Base-by-base conservation (phyloP, 2,329 filamentous ascomycete genomes). In the Phyllosticta capitalensis region DNA sequence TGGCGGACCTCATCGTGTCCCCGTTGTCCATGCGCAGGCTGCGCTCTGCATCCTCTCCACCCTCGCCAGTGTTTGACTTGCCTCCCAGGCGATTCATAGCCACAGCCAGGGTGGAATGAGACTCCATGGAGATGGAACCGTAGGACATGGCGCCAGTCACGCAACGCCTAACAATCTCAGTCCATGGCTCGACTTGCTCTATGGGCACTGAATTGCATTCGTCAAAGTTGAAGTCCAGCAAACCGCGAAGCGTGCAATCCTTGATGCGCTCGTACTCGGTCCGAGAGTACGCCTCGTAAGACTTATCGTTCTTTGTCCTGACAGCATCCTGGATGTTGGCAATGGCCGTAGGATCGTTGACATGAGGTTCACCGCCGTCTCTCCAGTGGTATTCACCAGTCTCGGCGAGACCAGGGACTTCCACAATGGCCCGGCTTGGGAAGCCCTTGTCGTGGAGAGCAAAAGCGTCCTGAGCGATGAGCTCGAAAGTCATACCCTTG, bases 131-230 rank as follows among this genome's bases (percentile, higher is more conserved):
- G 68, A 97, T 97, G 49, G 92, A 96, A 54, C 92, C 92, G 71
- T 97, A 97, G 2, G 92, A 97, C 92, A 97, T 97, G 67, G 92
- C 92, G 72, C 92, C 92, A 48, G 92, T 96, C 68, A 92, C 94
- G 79, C 96, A 96, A 63, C 92, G 89, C 65, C 92, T 89, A 52
- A 96, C 92, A 67, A 97, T 96, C 69, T 96, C 92, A 2, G 92
- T 96, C 92, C 92, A 97, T 20, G 92, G 90, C 78, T 97, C 92
- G 61, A 97, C 92, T 75, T 96, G 92, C 66, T 96, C 92, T 65
- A 97, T 95, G 5, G 92, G 90, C 24, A 97, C 90, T 0, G 92
- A 85, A 17, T 81, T 84, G 65, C 85, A 81, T 65, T 94, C 88
- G 53, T 96, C 92, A 67, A 96, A 96, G 74, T 95, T 91, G 78